A percentile compares a stretch with the other conserved stretches of the same genome.
Evolutionary conservation across 345 rosid genomes (phyloP).

Genomic region (Aegle marmelos): DNA sequence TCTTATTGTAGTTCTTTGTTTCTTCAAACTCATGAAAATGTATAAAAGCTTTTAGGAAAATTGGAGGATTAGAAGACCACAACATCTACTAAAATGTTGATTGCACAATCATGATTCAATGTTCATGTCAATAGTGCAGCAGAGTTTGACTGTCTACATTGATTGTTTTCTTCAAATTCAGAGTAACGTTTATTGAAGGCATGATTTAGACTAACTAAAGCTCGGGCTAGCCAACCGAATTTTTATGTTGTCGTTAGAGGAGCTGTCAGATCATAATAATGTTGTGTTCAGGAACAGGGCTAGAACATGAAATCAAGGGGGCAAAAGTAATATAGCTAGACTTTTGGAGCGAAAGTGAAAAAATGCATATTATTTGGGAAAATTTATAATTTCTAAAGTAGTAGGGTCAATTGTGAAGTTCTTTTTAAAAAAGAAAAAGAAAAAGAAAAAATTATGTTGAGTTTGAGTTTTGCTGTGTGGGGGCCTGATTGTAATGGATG

Average conservation of each 20-base stretch:
- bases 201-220: background rate
- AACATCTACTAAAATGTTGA: background rate
- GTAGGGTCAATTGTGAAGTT: too few relatives aligned
- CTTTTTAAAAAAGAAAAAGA: too few relatives aligned
- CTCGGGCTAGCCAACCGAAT: background rate
- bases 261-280: too few relatives aligned
- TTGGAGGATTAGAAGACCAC: background rate
- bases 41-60: background rate
- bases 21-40: background rate
- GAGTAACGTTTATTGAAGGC: too few relatives aligned
- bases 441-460: too few relatives aligned
- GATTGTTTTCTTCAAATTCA: background rate
- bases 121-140: background rate
- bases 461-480: background rate
- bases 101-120: background rate
- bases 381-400: too few relatives aligned
- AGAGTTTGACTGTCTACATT: conserved; percentile 6
- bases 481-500: background rate
- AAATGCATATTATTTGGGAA: background rate
- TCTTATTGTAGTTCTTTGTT: background rate
- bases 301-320: background rate
- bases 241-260: background rate
- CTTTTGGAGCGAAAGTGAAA: background rate
- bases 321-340: background rate
- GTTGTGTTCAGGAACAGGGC: too few relatives aligned